phyloP scores from a whole-genome alignment of 768 basidiomycete species.

The Pulveroboletus sp. region DNA sequence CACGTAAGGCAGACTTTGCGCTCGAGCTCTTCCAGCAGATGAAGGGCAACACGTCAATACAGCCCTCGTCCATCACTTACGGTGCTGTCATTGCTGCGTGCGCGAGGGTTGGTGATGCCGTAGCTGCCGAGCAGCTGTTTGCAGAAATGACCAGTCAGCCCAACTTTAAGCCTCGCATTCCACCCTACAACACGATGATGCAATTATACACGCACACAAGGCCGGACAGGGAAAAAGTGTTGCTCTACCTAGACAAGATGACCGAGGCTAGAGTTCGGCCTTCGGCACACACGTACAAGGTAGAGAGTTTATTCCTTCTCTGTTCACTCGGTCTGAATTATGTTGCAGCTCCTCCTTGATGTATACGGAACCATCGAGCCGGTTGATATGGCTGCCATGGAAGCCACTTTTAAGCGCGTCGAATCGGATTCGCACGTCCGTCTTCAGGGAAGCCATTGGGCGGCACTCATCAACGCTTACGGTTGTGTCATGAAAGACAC shows the following conservation, averaged over 20 bases:
- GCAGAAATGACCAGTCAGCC: constrained; percentile 69
- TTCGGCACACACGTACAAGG: constrained; percentile 94
- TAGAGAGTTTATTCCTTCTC: constrained; percentile 23
- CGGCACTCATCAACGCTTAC: constrained; percentile 82
- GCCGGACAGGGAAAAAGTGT: constrained; percentile 72
- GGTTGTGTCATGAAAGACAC: constrained; percentile 78
- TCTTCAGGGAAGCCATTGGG: constrained; percentile 62
- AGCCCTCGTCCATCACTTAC: constrained; percentile 84
- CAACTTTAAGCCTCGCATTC: constrained; percentile 84
- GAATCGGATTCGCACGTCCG: constrained; percentile 32
- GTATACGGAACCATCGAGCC: constrained; percentile 85
- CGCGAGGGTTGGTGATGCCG: constrained; percentile 84
- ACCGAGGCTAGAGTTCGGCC: constrained; percentile 57
- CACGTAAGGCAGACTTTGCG: constrained; percentile 87
- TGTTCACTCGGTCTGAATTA: not conserved
- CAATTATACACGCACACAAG: constrained; percentile 91
- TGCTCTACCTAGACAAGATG: constrained; percentile 73
- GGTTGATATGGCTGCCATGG: constrained; percentile 67
- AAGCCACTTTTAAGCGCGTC: constrained; percentile 62
- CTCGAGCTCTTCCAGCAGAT: constrained; percentile 85
- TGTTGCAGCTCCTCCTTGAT: constrained; percentile 73
- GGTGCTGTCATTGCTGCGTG: constrained; percentile 93
- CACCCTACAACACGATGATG: constrained; percentile 99
- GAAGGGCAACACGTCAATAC: constrained; percentile 53
- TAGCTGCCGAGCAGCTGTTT: constrained; percentile 79